Conservation (phyloP, 2,329 filamentous ascomycete species). For the Trichophyton verrucosum region DNA sequence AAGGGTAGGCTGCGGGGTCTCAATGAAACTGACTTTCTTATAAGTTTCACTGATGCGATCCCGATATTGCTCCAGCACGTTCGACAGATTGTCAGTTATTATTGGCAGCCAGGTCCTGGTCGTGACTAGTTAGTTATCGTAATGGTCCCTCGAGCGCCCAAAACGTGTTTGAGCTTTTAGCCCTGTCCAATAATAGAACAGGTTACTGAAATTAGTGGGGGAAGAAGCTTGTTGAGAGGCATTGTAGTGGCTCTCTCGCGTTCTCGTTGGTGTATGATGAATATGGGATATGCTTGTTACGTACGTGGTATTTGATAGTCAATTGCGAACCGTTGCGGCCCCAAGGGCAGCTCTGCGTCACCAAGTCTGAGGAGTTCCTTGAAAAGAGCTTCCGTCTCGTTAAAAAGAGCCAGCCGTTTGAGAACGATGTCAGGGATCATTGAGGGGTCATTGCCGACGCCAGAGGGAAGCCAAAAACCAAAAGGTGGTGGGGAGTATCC, state of each 20-base stretch:
- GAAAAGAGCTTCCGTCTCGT: not conserved
- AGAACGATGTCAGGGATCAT: not conserved
- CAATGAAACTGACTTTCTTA: not conserved
- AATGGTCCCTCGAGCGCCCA: not conserved
- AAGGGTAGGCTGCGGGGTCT: too few relatives aligned
- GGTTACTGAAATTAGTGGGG: too few relatives aligned
- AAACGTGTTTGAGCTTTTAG: not conserved
- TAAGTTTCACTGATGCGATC: not conserved
- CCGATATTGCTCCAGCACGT: not conserved
- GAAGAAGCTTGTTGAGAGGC: too few relatives aligned
- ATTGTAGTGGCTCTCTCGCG: too few relatives aligned
- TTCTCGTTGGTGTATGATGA: too few relatives aligned
- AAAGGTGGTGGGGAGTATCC: not conserved
- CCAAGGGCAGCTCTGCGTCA: not conserved
- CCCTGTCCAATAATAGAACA: not conserved
- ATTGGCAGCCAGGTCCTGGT: not conserved
- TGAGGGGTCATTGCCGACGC: not conserved
- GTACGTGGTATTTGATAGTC: too few relatives aligned
- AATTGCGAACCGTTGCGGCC: not conserved
- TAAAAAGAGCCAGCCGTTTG: not conserved
- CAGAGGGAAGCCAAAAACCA: conserved; percentile 5
- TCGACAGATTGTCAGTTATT: not conserved
- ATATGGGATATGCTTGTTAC: too few relatives aligned
- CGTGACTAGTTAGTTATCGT: not conserved
- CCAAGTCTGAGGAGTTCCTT: not conserved